phyloP scores from a whole-genome alignment of 2,329 filamentous ascomycete species.

The Aspergillus sp. region DNA sequence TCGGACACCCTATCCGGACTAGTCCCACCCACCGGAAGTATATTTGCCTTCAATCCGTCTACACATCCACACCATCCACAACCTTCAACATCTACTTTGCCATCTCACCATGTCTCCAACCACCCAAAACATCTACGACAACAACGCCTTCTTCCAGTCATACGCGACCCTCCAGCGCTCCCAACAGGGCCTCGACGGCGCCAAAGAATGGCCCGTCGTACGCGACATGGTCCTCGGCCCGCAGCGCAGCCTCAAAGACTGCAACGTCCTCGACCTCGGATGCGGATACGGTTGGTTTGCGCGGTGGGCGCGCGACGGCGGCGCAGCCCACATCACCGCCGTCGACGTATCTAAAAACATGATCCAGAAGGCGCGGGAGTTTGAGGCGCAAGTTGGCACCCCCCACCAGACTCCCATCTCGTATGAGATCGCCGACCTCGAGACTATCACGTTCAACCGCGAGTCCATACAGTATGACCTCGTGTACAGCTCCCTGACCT shows the following conservation, averaged over 20 bases:
- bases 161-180: conserved; percentile 46
- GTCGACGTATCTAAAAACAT: conserved; percentile 48
- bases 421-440: conserved; percentile 3
- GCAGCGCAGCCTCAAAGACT: conserved; percentile 20
- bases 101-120: conserved; percentile 2
- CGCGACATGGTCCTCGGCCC: conserved; percentile 36
- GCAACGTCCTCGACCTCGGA: conserved; percentile 45
- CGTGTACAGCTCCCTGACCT: conserved; percentile 40
- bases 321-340: conserved; percentile 36
- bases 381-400: background rate
- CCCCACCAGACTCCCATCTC: background rate
- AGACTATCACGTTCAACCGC: background rate
- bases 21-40: background rate
- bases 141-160: conserved; percentile 43
- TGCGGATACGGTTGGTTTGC: conserved; percentile 51
- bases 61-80: no score
- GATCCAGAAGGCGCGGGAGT: conserved; percentile 37
- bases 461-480: background rate
- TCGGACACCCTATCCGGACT: background rate
- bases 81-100: no score
- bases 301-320: conserved; percentile 42
- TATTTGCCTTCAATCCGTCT: no score
- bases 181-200: conserved; percentile 38
- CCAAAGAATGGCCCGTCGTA: conserved; percentile 49
- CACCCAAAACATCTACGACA: conserved; percentile 38